phyloP scores from a whole-genome alignment of 768 basidiomycete genomes.

The Lyophyllum atratum region DNA sequence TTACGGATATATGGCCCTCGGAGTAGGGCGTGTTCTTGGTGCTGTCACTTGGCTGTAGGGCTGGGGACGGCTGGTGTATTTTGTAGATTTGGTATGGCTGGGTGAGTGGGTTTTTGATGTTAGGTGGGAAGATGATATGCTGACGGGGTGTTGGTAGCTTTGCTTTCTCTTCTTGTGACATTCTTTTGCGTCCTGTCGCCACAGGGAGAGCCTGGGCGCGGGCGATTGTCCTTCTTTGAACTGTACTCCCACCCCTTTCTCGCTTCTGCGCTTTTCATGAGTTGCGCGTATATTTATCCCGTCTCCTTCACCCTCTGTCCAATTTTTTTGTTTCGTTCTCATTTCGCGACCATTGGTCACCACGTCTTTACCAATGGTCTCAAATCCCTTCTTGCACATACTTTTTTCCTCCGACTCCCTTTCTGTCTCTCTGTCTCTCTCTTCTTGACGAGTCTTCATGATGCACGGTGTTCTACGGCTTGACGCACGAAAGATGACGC shows the following conservation, averaged over 20 bases:
- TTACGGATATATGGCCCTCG: constrained; percentile 47
- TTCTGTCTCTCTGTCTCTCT: not conserved
- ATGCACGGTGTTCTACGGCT: constrained; percentile 15
- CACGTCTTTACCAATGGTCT: not conserved
- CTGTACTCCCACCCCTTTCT: not conserved
- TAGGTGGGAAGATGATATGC: not conserved
- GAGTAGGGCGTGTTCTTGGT: not conserved
- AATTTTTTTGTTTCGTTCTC: not conserved
- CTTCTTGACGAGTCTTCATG: constrained; percentile 10
- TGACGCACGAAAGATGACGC: constrained; percentile 13
- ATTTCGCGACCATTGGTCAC: not conserved
- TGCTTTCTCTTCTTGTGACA: not conserved
- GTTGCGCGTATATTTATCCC: constrained; percentile 14
- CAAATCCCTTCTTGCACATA: constrained; percentile 1
- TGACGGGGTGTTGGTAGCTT: not conserved
- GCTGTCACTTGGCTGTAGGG: not conserved
- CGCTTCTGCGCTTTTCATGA: not conserved
- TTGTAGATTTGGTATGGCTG: not conserved
- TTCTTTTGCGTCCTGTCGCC: not conserved
- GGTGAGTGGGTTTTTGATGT: not conserved
- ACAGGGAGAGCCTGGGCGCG: not conserved
- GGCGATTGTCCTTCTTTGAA: not conserved
- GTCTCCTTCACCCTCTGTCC: constrained; percentile 9
- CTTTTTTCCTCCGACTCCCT: not conserved
- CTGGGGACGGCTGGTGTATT: not conserved